phyloP scores from a whole-genome alignment of 2,329 filamentous ascomycete genomes.

The Fusarium sp. region DNA sequence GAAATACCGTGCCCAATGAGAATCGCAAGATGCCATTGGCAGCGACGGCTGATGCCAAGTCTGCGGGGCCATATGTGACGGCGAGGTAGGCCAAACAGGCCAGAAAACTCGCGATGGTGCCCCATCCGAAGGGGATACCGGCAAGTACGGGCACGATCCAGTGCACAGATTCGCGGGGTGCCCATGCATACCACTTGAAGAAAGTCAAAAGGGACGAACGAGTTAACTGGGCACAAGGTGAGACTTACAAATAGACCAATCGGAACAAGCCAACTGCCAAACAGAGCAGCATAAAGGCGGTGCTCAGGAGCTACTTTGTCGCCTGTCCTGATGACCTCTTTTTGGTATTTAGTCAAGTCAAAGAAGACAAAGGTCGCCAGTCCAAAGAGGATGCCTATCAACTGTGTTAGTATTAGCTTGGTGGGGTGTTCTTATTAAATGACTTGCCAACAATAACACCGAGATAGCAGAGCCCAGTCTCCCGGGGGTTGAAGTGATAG shows the following conservation, averaged over 20 bases:
- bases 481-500: constrained; percentile 11
- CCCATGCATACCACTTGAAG: constrained; percentile 29
- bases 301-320: constrained; percentile 14
- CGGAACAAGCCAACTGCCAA: constrained; percentile 20
- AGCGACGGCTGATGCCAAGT: constrained; percentile 4
- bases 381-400: constrained; percentile 4
- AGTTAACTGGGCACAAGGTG: not conserved
- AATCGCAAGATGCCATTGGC: constrained; percentile 19
- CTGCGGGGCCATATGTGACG: not conserved
- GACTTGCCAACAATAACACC: constrained; percentile 16
- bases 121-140: constrained; percentile 21
- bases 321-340: constrained; percentile 17
- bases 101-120: constrained; percentile 14
- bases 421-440: fast-evolving
- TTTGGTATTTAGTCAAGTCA: constrained; percentile 14
- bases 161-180: constrained; percentile 7
- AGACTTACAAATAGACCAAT: constrained; percentile 16
- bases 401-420: not conserved
- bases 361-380: constrained; percentile 19
- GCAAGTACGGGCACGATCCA: constrained; percentile 26
- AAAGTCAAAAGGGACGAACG: too few species aligned
- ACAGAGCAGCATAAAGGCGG: constrained; percentile 12
- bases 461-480: constrained; percentile 22
- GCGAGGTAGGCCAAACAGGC: constrained; percentile 4
- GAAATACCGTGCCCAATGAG: constrained; percentile 9